Evolutionary conservation across 2,329 filamentous ascomycete genomes (phyloP), one percentile per base, ranked within the genome.

Genomic region (Arthrobotrys conoides): DNA sequence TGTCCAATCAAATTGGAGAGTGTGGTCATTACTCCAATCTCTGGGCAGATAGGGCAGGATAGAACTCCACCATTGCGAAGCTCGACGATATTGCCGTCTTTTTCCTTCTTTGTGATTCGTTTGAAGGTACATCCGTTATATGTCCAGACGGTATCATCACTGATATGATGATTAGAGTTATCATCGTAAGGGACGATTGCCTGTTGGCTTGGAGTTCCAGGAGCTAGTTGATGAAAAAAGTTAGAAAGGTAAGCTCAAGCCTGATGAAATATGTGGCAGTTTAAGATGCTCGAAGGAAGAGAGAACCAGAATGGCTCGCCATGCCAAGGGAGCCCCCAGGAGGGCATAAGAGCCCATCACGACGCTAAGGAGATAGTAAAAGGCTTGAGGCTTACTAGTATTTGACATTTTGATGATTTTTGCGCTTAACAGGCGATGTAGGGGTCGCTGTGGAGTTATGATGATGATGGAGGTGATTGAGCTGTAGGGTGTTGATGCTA

Each of bases 81-180:
- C 48, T 73, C 70, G 3, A 55, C 46, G 30, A 73, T 41, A 20
- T 10, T 51, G 5, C 57, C 57, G 16, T 67, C 51, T 8, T 14
- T 6, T 9, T 73, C 70, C 33, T 38, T 46, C 30, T 73, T 73
- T 2, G 70, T 73, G 51, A 73, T 73, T 14, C 55, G 24, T 49
- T 73, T 73, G 70, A 73, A 73, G n/a, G 24, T 44, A 24, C 70
- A 73, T 16, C 61, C 20, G n/a, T 73, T 66, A 41, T 67, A 46
- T 16, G 41, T 41, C 70, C 70, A 73, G 1, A 61, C 44, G 3
- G 33, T 61, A 61, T 61, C 57, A n/a, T 61, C 20, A 5, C 24
- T 36, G 6, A 9, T 61, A 36, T 41, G 57, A 16, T 44, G 18
- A 6, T 44, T 24, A 12, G 57, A 22, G 44, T 61, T 36, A 44